These are phyloP conservation scores for Boechera divaricarpa DNA, from an alignment of 345 rosid genomes.

Conservation along the genomic window DNA sequence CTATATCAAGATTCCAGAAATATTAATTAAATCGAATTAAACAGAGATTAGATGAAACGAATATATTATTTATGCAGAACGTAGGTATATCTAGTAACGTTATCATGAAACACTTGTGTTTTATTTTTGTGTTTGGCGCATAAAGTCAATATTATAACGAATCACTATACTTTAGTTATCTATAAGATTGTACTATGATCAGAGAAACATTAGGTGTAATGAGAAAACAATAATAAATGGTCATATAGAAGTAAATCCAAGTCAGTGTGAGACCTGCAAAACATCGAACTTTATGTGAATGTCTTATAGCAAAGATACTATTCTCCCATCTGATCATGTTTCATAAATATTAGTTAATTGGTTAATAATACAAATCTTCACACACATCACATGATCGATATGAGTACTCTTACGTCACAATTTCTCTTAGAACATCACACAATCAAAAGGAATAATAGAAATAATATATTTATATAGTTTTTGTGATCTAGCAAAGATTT, in stretches of 20 bases:
- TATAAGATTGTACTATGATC: conserved; percentile 33
- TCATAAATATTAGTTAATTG: not conserved
- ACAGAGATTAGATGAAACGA: not conserved
- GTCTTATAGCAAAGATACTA: conserved; percentile 74
- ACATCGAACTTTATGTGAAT: conserved; percentile 49
- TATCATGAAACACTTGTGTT: not conserved
- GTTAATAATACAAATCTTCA: conserved; percentile 14
- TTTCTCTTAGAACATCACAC: conserved; percentile 3
- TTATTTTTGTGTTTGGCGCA: conserved; percentile 2
- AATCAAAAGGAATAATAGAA: conserved; percentile 7
- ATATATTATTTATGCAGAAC: not conserved
- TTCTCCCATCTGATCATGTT: conserved; percentile 44
- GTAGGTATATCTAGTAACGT: not conserved
- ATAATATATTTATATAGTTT: not conserved
- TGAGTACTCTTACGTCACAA: conserved; percentile 31
- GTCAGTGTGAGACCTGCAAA: conserved; percentile 46
- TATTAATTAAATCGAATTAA: not conserved
- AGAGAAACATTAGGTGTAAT: not conserved
- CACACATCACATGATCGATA: conserved; percentile 39
- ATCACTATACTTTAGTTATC: not conserved
- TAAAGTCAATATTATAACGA: not conserved
- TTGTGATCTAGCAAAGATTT: conserved; percentile 40
- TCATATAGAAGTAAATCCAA: conserved; percentile 55
- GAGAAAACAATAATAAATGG: conserved; percentile 1
- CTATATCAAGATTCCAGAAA: not conserved